Percentiles rank a stretch among this genome's conserved stretches.
These are phyloP conservation scores for Blechomonas ayalai DNA, from an alignment of 208 protist genomes.

Conservation along the genomic window DNA sequence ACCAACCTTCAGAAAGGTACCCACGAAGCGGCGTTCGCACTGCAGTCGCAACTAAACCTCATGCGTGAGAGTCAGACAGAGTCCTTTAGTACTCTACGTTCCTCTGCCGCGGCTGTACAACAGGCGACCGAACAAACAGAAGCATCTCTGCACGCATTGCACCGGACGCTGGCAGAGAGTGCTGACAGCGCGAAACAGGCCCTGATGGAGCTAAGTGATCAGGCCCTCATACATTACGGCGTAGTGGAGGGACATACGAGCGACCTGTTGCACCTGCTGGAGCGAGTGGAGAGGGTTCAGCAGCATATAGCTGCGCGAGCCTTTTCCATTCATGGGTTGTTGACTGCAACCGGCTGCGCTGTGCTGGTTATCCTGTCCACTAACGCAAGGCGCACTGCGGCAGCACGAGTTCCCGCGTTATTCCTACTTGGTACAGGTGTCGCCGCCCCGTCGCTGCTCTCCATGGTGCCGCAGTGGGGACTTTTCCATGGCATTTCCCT, in stretches of 20 bases:
- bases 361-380: constrained; percentile 24
- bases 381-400: constrained; percentile 24
- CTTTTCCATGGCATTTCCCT: no score
- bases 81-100: constrained; percentile 15
- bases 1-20: constrained; percentile 24
- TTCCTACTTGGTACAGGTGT: constrained; percentile 17
- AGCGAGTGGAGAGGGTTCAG: constrained; percentile 46
- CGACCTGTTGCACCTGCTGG: constrained; percentile 31
- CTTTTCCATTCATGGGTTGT: constrained; percentile 16
- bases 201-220: constrained; percentile 18
- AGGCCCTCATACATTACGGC: constrained; percentile 25
- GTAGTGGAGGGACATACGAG: constrained; percentile 37
- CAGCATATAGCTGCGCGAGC: constrained; percentile 21
- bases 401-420: constrained; percentile 45
- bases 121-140: constrained; percentile 15
- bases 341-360: constrained; percentile 9
- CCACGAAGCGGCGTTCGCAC: constrained; percentile 11
- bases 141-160: constrained; percentile 13
- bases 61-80: constrained; percentile 24
- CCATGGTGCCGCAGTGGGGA: no score
- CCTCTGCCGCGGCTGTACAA: constrained; percentile 2
- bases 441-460: constrained; percentile 24
- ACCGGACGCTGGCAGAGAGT: constrained; percentile 13
- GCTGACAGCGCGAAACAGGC: constrained; percentile 17
- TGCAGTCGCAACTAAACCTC: constrained; percentile 24